Percentiles rank a stretch among this genome's conserved stretches.
These are phyloP conservation scores for Bipolaris gigantea DNA, from an alignment of 2,329 filamentous ascomycete genomes.

Conservation along the genomic window DNA sequence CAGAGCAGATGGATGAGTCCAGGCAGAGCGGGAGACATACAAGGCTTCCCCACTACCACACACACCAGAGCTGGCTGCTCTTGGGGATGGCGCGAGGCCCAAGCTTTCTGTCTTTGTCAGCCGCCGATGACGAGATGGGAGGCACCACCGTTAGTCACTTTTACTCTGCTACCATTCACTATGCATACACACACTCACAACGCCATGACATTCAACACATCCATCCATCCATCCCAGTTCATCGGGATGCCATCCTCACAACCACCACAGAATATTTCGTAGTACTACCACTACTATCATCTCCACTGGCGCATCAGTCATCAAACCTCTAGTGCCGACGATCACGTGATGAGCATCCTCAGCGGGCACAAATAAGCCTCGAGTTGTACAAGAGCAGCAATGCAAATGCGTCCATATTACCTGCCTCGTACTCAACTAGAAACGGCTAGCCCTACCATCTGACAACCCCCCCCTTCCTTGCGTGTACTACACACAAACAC, in stretches of 20 bases:
- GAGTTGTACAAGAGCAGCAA: no score
- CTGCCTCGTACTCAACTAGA: not conserved
- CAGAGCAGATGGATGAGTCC: slow-evolving; percentile 2
- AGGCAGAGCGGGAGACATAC: slow-evolving; percentile 17
- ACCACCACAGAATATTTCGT: no score
- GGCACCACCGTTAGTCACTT: not conserved
- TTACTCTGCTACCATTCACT: not conserved
- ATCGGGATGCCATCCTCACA: no score
- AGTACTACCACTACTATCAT: no score
- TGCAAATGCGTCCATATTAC: not conserved
- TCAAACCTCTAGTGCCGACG: no score
- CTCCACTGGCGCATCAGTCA: no score
- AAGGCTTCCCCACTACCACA: slow-evolving; percentile 8
- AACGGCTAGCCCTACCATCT: not conserved
- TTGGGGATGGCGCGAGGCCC: slow-evolving; percentile 4
- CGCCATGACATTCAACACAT: no score
- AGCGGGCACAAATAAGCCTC: no score
- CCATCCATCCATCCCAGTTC: no score
- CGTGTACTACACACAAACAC: not conserved
- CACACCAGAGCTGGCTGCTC: not conserved
- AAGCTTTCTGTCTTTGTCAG: slow-evolving; percentile 13
- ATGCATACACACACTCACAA: no score
- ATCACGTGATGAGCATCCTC: no score
- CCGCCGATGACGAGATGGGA: not conserved
- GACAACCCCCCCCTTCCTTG: not conserved